A percentile compares a stretch with the other conserved stretches of the same genome.
Evolutionary conservation across 2,329 filamentous ascomycete species (phyloP).

Genomic region (Davidsoniella australis): DNA sequence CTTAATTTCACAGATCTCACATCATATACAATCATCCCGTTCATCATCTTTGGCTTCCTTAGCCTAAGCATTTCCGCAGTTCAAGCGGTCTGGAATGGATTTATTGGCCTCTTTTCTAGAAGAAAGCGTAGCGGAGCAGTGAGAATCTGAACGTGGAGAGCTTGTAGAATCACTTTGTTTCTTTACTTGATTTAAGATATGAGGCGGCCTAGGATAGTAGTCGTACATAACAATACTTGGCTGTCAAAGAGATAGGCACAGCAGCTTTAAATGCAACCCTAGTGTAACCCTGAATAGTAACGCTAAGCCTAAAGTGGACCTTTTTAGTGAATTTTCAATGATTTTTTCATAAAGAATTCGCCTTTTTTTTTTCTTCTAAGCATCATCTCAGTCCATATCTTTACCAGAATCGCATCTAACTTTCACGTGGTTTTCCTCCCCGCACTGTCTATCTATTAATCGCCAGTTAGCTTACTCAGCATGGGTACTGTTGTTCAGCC

Average conservation of each 20-base stretch:
- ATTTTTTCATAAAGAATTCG: neutral
- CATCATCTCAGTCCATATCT: neutral
- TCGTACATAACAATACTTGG: too few species aligned
- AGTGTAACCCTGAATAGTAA: neutral
- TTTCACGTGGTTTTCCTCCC: neutral
- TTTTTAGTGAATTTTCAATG: neutral
- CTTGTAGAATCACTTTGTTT: too few species aligned
- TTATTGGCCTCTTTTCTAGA: neutral
- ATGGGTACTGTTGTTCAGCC: conserved; percentile 34
- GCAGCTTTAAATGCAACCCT: neutral
- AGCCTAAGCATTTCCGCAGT: conserved; percentile 22
- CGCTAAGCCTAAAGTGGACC: neutral
- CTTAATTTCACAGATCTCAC: conserved; percentile 17
- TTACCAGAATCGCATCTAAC: neutral
- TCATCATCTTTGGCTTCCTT: conserved; percentile 21
- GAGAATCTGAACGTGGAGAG: too few species aligned
- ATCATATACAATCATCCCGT: conserved; percentile 22
- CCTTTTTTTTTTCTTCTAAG: neutral
- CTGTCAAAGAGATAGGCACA: too few species aligned
- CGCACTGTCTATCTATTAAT: neutral
- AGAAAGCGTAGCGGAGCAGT: neutral
- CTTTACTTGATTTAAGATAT: too few species aligned
- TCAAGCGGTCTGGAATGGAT: neutral
- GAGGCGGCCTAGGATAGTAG: too few species aligned
- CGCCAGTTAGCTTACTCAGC: neutral